phyloP scores from a whole-genome alignment of 1,284 basidiomycete genomes.

The Boletus semigastroideus region DNA sequence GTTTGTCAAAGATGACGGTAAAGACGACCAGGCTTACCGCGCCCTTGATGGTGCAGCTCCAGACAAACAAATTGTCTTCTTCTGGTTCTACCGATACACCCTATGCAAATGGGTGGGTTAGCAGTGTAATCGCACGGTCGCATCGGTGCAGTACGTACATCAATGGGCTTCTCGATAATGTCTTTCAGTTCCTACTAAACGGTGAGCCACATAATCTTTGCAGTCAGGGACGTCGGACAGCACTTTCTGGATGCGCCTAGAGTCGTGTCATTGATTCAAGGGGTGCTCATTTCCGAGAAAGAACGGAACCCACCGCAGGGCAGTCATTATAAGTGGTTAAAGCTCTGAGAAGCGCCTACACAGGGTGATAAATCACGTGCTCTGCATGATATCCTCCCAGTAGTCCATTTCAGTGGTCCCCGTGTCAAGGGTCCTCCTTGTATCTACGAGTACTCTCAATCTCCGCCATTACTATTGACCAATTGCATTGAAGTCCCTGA shows the following conservation, averaged over 20 bases:
- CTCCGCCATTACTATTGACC: too few species aligned
- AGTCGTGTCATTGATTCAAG: conserved; percentile 10
- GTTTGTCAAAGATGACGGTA: conserved; percentile 3
- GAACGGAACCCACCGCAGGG: conserved; percentile 47
- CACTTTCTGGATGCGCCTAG: conserved; percentile 72
- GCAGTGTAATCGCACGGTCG: conserved; percentile 6
- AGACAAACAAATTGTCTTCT: conserved; percentile 75
- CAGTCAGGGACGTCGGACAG: conserved; percentile 1
- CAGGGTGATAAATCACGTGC: conserved; percentile 15
- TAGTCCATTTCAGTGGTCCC: too few species aligned
- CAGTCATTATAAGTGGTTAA: conserved; percentile 44
- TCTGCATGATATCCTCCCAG: not conserved
- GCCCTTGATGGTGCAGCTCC: conserved; percentile 79
- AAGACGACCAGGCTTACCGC: conserved; percentile 50
- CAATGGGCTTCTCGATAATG: conserved; percentile 58
- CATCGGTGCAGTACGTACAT: conserved; percentile 41
- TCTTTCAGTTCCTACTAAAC: conserved; percentile 58
- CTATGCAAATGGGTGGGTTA: conserved; percentile 34
- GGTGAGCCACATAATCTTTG: conserved; percentile 17
- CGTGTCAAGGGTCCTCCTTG: too few species aligned
- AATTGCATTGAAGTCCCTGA: not conserved
- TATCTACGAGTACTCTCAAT: too few species aligned
- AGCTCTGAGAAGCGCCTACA: not conserved
- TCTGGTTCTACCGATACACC: conserved; percentile 62
- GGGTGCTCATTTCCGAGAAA: conserved; percentile 3